These are phyloP conservation scores for Apiospora sp. DNA, from an alignment of 2,329 filamentous ascomycete species.

Conservation along the genomic window DNA sequence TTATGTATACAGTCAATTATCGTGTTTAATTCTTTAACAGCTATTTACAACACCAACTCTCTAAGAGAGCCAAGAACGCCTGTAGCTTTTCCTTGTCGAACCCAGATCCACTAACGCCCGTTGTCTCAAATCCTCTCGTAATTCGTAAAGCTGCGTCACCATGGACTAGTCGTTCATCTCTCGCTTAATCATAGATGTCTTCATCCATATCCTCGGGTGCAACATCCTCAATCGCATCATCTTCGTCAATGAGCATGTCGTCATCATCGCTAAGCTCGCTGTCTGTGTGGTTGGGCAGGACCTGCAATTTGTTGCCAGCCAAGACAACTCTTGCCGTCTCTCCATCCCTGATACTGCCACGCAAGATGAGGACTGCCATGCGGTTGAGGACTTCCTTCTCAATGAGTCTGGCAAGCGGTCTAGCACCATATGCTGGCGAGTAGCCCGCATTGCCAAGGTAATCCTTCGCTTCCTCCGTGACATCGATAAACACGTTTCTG, in stretches of 20 bases:
- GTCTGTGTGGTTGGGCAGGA: slow-evolving; percentile 81
- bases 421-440: slow-evolving; percentile 92
- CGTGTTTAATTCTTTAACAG: too few species aligned
- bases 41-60: neutral
- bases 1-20: neutral
- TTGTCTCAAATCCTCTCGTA: slow-evolving; percentile 2
- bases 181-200: slow-evolving; percentile 54
- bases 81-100: neutral
- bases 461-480: slow-evolving; percentile 86
- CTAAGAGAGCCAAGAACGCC: neutral
- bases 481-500: slow-evolving; percentile 84
- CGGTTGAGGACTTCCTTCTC: slow-evolving; percentile 97
- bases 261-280: slow-evolving; percentile 65
- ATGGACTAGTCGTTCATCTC: slow-evolving; percentile 10
- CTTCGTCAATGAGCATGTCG: slow-evolving; percentile 77
- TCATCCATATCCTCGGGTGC: slow-evolving; percentile 67
- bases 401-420: slow-evolving; percentile 87
- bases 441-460: slow-evolving; percentile 93
- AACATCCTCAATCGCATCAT: slow-evolving; percentile 76
- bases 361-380: slow-evolving; percentile 88
- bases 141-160: slow-evolving; percentile 17
- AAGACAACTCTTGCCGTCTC: slow-evolving; percentile 83
- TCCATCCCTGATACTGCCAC: slow-evolving; percentile 84
- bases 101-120: slow-evolving; percentile 14
- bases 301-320: slow-evolving; percentile 79